Evolutionary conservation across 345 rosid genomes (phyloP).

Genomic region (Eucalyptus tenuipes): DNA sequence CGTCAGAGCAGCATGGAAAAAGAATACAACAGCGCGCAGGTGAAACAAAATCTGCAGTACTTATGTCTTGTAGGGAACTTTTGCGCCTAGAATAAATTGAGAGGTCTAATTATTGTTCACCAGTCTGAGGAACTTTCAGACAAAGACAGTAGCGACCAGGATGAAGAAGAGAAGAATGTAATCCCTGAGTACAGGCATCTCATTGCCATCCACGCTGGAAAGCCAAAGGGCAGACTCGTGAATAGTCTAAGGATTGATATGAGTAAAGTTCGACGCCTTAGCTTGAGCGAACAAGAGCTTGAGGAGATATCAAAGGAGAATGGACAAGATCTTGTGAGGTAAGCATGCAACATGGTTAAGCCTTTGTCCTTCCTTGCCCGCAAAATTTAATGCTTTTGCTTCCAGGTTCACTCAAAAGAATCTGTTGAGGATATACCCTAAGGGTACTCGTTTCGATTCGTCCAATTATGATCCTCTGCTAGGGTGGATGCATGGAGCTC

Average conservation of each 20-base stretch:
- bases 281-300: conserved; percentile 68
- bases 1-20: background rate
- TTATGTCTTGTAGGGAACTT: background rate
- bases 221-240: conserved; percentile 39
- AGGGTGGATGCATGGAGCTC: conserved; percentile 96
- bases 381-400: background rate
- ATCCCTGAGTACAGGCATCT: conserved; percentile 35
- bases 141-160: conserved; percentile 1
- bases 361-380: background rate
- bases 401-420: conserved; percentile 68
- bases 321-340: conserved; percentile 45
- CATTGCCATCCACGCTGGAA: conserved; percentile 71
- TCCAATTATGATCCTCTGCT: conserved; percentile 79
- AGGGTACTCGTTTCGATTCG: conserved; percentile 51
- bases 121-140: conserved; percentile 15
- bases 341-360: background rate
- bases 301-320: conserved; percentile 24
- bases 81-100: background rate
- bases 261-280: conserved; percentile 36
- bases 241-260: conserved; percentile 28
- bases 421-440: conserved; percentile 69
- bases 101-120: background rate
- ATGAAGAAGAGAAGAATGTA: conserved; percentile 1
- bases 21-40: background rate
- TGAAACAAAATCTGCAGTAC: background rate